phyloP scores from a whole-genome alignment of 2,329 filamentous ascomycete species.

The Ceratocystis alfenasii region DNA sequence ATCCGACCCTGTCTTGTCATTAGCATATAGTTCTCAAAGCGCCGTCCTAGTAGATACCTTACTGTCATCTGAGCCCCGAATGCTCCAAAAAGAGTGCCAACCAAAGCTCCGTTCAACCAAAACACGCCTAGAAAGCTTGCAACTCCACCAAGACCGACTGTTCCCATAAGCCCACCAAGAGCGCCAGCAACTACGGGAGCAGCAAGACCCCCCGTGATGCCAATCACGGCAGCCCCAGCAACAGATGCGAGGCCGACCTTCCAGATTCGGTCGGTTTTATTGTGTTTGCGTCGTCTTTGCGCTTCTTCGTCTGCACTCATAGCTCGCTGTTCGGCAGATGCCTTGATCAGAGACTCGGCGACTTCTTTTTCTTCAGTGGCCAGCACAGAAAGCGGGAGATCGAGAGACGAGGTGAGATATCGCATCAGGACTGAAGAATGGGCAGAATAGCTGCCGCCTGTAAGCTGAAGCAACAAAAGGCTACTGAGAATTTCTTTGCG shows the following conservation, averaged over 20 bases:
- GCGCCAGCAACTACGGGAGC: constrained; percentile 79
- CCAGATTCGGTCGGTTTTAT: constrained; percentile 62
- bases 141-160: constrained; percentile 71
- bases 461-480: constrained; percentile 57
- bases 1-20: constrained; percentile 48
- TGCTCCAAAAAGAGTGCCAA: constrained; percentile 78
- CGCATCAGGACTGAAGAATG: constrained; percentile 59
- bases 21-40: background rate
- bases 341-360: constrained; percentile 60
- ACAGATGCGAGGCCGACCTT: constrained; percentile 84
- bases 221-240: constrained; percentile 80
- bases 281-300: constrained; percentile 59
- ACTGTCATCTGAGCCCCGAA: constrained; percentile 66
- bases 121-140: constrained; percentile 77
- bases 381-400: constrained; percentile 49
- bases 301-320: constrained; percentile 69
- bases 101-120: constrained; percentile 72
- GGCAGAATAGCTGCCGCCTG: constrained; percentile 61
- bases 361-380: constrained; percentile 62
- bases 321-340: constrained; percentile 37
- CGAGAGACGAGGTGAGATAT: constrained; percentile 54
- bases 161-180: constrained; percentile 70
- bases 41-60: constrained; percentile 24
- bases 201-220: constrained; percentile 80
- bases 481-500: constrained; percentile 55